phyloP scores from a whole-genome alignment of 441 rosid genomes.

The Francoa sonchifolia region DNA sequence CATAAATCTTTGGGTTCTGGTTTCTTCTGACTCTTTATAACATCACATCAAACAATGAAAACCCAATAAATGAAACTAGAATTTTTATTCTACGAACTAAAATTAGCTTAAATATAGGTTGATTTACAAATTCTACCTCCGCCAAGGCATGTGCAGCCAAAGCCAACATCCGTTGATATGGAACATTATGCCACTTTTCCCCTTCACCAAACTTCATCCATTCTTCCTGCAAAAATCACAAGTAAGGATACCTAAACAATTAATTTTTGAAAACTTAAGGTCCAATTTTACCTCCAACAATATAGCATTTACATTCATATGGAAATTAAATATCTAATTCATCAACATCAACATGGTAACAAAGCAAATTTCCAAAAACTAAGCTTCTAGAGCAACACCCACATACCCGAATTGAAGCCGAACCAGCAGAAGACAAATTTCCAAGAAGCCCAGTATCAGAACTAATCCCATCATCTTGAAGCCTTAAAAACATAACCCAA shows the following conservation, averaged over 20 bases:
- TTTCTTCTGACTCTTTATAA: conserved; percentile 48
- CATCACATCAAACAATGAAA: conserved; percentile 2
- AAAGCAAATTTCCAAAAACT: background rate
- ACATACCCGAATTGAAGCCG: background rate
- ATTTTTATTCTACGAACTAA: background rate
- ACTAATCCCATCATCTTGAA: conserved; percentile 37
- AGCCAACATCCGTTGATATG: conserved; percentile 72
- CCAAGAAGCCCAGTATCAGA: conserved; percentile 16
- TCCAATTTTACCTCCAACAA: too few relatives aligned
- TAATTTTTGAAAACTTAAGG: background rate
- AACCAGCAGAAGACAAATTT: conserved; percentile 23
- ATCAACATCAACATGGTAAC: background rate
- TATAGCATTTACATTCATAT: background rate
- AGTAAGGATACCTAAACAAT: background rate
- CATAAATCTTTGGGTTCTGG: conserved; percentile 90
- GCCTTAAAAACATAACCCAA: conserved; percentile 57
- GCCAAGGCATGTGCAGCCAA: conserved; percentile 88
- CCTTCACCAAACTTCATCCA: conserved; percentile 32
- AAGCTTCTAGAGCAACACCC: background rate
- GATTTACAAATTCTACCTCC: conserved; percentile 39
- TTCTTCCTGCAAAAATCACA: conserved; percentile 24
- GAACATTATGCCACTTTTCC: conserved; percentile 37
- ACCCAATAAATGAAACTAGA: conserved; percentile 4
- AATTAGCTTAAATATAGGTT: background rate
- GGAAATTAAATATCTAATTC: background rate